Base-by-base conservation (phyloP, 305 asterid species). In the Rubia tinctorum region DNA sequence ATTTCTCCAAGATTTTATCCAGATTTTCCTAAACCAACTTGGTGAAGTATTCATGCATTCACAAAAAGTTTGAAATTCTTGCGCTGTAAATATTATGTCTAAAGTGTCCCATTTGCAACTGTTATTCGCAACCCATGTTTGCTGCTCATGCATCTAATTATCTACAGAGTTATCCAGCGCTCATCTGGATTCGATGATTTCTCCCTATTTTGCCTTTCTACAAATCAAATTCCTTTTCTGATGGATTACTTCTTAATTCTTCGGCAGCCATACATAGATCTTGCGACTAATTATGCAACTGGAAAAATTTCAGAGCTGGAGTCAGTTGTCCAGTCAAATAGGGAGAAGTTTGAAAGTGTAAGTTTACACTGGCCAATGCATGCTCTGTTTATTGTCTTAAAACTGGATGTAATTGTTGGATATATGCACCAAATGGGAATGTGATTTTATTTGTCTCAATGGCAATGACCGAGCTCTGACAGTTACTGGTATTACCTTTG, bases 291-390 rank as follows among this genome's bases (percentile, higher is more conserved):
- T 75, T 95, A 90, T 81, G 84, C 82, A 72, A 83, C 82, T 70
- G 99, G 98, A 61, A 90, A 85, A 68, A 88, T 92, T 69, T 80
- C 93, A 23, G 99, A 92, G 81, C 93, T 95, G 75, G 91, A 92
- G 75, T 67, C 77, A 2, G 84, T 80, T 69, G 92, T 88, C 76
- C 91, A 82, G 77, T 47, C 90, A 62, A 84, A 95, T 90, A 85
- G 62, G 80, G 98, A 84, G 65, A 90, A 85, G 81, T 95, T 88
- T 87, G 98, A 87, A 43, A 83, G 65, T 77, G 99, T 95, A 79
- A 89, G 98, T 85, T 75, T 59, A 30, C 61, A 47, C 66, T 22
- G 66, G 75, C 58, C 55, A 61, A 25, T 44, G 30, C 13, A 44
- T 67, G 64, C 23, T 42, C 27, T 61, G 7, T 49, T 53, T 72